Evolutionary conservation across 2,329 filamentous ascomycete genomes (phyloP), one percentile per base, ranked within the genome.

Genomic region (Drechslerella dactyloides): DNA sequence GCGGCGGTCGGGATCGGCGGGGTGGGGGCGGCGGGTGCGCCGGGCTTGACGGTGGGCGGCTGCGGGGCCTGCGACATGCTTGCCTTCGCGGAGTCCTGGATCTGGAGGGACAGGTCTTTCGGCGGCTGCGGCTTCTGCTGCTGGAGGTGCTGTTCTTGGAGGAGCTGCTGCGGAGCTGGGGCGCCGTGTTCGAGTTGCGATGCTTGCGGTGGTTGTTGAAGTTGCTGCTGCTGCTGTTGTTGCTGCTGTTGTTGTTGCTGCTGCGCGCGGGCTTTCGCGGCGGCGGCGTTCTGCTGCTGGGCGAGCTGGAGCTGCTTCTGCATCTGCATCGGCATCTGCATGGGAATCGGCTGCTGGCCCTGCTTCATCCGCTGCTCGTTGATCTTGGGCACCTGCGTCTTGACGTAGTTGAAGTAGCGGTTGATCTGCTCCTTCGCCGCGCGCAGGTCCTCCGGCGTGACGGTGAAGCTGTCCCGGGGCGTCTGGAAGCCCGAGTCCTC

Each of bases 341-440:
- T 60, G 15, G 60, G 57, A 35, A 72, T 66, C 15, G 61, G 68
- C 19, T 60, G 61, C 19, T 72, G 68, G 1, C 61, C 68, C 27
- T 56, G 37, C 24, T 53, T 56, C 19, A 58, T 13, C n/a, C 68
- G 51, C 33, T 65, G 68, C 50, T 66, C 61, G 44, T 70, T 70
- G 56, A 72, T 37, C 54, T 60, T 65, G 0, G 68, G 61, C 40
- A 72, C 61, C 27, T 72, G 60, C 33, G 61, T 50, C 30, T 72
- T 72, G 24, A 72, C 68, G 15, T 65, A 72, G 33, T 72, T 64
- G 55, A 72, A 72, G 61, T 65, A 72, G 11, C 68, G 54, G 21
- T 46, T 44, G 53, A 72, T 60, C 56, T 65, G 55, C 37, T 52
- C 44, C 42, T 72, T 72, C 2, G 68, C 60, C 4, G 60, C 61